Base-by-base conservation (phyloP, 2,329 filamentous ascomycete genomes). In the Alternaria angustiovoidea region DNA sequence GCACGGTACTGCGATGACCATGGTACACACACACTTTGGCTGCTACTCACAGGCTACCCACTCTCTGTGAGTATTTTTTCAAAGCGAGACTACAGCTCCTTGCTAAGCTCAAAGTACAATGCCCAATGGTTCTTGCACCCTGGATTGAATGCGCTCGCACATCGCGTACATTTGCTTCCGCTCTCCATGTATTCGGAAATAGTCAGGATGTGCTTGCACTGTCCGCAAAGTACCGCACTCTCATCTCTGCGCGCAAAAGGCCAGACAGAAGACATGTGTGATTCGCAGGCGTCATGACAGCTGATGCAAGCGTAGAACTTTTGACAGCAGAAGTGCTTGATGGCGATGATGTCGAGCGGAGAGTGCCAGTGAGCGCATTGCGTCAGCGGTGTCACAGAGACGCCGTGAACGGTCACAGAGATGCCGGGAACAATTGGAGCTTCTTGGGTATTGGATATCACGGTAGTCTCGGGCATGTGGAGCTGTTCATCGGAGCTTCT, bases 231-330 rank as follows among this genome's bases (percentile, higher is more conserved):
- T 34, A 78, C 71, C 1, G 67, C 72, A 38, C 54, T 58, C 43
- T 72, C 71, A 5, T 57, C 55, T 42, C 70, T 63, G n/a, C 58
- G 48, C 6, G 53, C 44, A 4, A 11, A 53, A 0, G 65, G 67
- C 75, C 76, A 78, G 0, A 72, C 53, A 1, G 22, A 62, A 7
- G 72, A 61, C 6, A 26, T 41, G 53, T 78, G 76, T 3, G 66
- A 51, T 49, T 77, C 75, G 12, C 64, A 49, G 9, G 60, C 65
- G 44, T 75, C 65, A 54, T 78, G 76, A 32, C 76, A 78, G 46
- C 60, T 69, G 28, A 77, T 75, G 63, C 76, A 78, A 7, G 75
- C 75, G 62, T 78, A 78, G 63, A 77, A 78, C 51, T 73, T 76
- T 16, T 65, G 53, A 66, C 76, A 78, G 66, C 76, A 78, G 47